Base-by-base conservation (phyloP, 225 moss, liverwort and hornwort species). In the Rhytidiadelphus loreus region DNA sequence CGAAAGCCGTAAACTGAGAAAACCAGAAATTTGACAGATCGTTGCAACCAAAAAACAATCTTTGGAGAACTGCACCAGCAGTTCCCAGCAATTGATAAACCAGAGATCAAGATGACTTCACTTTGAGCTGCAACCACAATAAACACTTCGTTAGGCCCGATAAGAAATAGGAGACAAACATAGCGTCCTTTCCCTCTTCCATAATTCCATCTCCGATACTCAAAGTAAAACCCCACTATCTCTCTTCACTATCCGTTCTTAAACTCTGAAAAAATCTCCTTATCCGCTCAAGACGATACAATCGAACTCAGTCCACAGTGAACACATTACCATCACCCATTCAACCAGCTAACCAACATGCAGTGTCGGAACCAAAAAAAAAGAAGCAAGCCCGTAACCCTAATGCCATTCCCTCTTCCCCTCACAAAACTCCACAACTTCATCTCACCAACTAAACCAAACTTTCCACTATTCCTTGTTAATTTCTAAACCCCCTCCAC, bases 51-150 rank as follows among this genome's bases (percentile, higher is more conserved):
- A n/a, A 55, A 35, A 15, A 7, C 53, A 74, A 43, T 62, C 55
- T 13, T 44, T 22, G 12, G n/a, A 82, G 30, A 24, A 94, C 69
- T 70, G 87, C 95, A 83, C 94, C 94, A 37, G 95, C 91, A 77
- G 93, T 94, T 80, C 93, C 96, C 62, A 93, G 85, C 48, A 92
- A 91, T 82, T 95, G 95, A 70, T 95, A 93, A 74, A 96, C 94
- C 96, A 93, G 89, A 80, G 92, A 93, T 89, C 95, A 95, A 33
- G 94, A 95, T 81, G 91, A 89, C 64, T 96, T 96, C 66, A 94
- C 95, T 90, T 85, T 90, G 48, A 97, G 77, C 89, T 94, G 89
- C 85, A 86, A 77, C 75, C 92, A 77, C 41, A n/a, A 84, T 39
- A 25, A 58, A 86, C 24, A 85, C 50, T 80, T 63, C 39, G 46